Conservation (phyloP, 306 rosid genomes). For the Spatholobus suberectus region DNA sequence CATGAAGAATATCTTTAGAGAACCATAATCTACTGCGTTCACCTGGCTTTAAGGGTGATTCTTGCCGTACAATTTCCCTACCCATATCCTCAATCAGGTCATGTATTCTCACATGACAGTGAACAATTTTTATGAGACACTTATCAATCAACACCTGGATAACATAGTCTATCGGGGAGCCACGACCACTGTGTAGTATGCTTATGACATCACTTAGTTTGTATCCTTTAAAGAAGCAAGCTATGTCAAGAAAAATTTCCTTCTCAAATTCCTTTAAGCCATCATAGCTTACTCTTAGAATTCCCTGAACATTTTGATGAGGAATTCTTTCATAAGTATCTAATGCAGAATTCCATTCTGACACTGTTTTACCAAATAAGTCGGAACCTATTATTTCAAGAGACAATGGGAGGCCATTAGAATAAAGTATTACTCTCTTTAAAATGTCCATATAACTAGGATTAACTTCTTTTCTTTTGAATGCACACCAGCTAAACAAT, state of each 20-base stretch:
- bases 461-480: neutral
- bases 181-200: neutral
- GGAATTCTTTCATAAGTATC: slow-evolving; percentile 28
- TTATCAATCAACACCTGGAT: neutral
- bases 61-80: too few relatives aligned
- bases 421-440: neutral
- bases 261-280: neutral
- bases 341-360: neutral
- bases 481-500: neutral
- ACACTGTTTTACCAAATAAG: neutral
- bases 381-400: neutral
- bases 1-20: neutral
- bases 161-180: neutral
- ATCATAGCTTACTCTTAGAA: slow-evolving; percentile 18
- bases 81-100: too few relatives aligned
- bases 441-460: neutral
- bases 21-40: slow-evolving; percentile 11
- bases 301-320: slow-evolving; percentile 8
- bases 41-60: neutral
- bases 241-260: neutral
- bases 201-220: neutral
- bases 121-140: neutral
- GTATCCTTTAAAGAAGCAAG: slow-evolving; percentile 26
- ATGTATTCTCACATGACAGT: neutral
- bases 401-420: neutral